phyloP scores from a whole-genome alignment of 2,329 filamentous ascomycete genomes.

The Knoxdaviesia capensis region DNA sequence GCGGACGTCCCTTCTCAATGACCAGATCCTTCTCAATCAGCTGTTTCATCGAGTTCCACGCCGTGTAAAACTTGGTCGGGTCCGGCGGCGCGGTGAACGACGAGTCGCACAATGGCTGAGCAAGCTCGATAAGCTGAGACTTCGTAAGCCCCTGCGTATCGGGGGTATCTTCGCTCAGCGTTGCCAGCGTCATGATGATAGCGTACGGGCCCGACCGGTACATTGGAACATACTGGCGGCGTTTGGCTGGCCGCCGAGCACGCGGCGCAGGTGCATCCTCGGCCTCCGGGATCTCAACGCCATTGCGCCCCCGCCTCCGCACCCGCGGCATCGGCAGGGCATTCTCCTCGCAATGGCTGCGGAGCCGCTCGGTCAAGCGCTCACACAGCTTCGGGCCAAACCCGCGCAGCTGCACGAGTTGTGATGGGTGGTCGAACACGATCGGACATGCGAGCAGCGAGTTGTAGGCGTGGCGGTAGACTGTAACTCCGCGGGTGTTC shows the following conservation, averaged over 20 bases:
- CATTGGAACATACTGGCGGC: conserved; percentile 50
- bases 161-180: conserved; percentile 29
- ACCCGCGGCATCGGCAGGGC: conserved; percentile 46
- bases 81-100: conserved; percentile 52
- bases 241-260: conserved; percentile 36
- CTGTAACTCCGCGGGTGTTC: conserved; percentile 49
- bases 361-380: conserved; percentile 40
- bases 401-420: conserved; percentile 52
- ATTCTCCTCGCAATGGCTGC: conserved; percentile 43
- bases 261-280: conserved; percentile 11
- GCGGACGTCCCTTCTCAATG: conserved; percentile 46
- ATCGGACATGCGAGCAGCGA: conserved; percentile 59
- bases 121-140: conserved; percentile 42
- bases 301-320: conserved; percentile 12
- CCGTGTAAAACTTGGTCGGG: conserved; percentile 52
- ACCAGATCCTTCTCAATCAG: conserved; percentile 54
- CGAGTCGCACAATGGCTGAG: conserved; percentile 52
- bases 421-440: conserved; percentile 48
- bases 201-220: conserved; percentile 59
- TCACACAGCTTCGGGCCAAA: conserved; percentile 54
- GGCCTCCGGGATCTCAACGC: conserved; percentile 18
- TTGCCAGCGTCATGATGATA: conserved; percentile 45
- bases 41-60: conserved; percentile 70
- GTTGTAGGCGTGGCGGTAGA: conserved; percentile 57
- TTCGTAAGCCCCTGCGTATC: conserved; percentile 40